Percentiles rank a stretch among this genome's conserved stretches.
These are phyloP conservation scores for Microdochium nivale DNA, from an alignment of 2,329 filamentous ascomycete species.

Conservation along the genomic window DNA sequence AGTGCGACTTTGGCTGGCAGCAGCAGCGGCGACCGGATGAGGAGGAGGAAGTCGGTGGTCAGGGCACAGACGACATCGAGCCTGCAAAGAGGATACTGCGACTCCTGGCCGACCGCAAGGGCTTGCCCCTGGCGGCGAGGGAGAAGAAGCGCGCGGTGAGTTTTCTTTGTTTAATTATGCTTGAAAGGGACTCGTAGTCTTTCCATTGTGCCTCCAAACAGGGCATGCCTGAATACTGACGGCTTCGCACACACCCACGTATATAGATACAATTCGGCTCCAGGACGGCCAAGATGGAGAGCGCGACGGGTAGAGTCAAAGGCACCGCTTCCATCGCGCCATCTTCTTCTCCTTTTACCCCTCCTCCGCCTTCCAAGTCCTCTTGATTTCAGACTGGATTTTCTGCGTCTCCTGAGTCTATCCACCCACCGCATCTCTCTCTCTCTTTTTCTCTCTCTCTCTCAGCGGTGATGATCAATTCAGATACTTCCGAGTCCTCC, in stretches of 20 bases:
- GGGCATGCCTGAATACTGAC: no score
- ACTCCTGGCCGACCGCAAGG: constrained; percentile 65
- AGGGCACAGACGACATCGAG: constrained; percentile 40
- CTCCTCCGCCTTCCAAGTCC: no score
- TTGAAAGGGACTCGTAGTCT: no score
- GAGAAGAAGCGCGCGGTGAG: constrained; percentile 89
- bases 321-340: constrained; percentile 54
- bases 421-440: no score
- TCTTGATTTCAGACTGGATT: no score
- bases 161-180: no score
- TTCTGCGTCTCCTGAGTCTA: no score
- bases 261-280: constrained; percentile 74
- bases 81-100: constrained; percentile 75
- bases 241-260: no score
- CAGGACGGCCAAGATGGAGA: constrained; percentile 76
- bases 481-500: constrained; percentile 68
- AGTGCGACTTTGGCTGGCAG: constrained; percentile 72
- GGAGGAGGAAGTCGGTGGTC: no score
- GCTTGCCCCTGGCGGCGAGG: constrained; percentile 61
- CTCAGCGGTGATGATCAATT: constrained; percentile 55
- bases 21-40: constrained; percentile 14
- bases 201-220: no score
- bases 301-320: constrained; percentile 46
- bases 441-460: neutral
- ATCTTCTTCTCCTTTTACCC: constrained; percentile 5